Evolutionary conservation across 2,329 filamentous ascomycete species (phyloP).

Genomic region (Chrysoporthe cubensis): DNA sequence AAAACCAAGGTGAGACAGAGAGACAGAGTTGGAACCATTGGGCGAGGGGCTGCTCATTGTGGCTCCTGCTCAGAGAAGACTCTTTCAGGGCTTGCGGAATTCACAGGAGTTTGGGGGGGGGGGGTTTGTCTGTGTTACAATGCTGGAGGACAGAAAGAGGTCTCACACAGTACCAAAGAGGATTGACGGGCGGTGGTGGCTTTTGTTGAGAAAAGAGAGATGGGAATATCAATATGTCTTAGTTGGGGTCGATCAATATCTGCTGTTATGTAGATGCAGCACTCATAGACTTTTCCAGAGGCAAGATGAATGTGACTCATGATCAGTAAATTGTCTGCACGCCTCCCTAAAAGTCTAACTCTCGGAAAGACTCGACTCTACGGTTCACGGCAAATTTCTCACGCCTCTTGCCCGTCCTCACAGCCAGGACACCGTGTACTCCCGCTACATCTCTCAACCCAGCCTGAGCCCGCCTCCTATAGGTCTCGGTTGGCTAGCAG

Average conservation of each 20-base stretch:
- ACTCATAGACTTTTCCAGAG: constrained; percentile 18
- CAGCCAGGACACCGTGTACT: not conserved
- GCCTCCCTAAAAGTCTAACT: not conserved
- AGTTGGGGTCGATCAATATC: not conserved
- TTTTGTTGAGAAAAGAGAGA: constrained; percentile 8
- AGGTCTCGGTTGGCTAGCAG: not conserved
- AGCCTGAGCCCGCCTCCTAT: not conserved
- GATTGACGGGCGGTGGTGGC: not conserved
- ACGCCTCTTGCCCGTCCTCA: not conserved
- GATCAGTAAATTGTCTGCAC: constrained; percentile 5
- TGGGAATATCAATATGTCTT: constrained; percentile 3
- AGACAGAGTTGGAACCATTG: not conserved
- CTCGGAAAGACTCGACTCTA: not conserved
- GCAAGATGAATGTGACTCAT: constrained; percentile 17
- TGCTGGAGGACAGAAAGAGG: not conserved
- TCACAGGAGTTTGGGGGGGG: not conserved
- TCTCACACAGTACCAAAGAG: not conserved
- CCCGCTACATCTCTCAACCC: not conserved
- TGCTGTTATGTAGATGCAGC: constrained; percentile 14
- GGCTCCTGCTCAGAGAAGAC: constrained; percentile 10
- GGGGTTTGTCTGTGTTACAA: not conserved
- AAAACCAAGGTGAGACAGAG: not conserved
- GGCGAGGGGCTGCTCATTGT: not conserved
- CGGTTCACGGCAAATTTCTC: not conserved
- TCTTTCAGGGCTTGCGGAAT: constrained; percentile 18